Percentiles rank a stretch among this genome's conserved stretches.
Evolutionary conservation across 306 rosid species (phyloP).

Genomic region (Vicia sativa): DNA sequence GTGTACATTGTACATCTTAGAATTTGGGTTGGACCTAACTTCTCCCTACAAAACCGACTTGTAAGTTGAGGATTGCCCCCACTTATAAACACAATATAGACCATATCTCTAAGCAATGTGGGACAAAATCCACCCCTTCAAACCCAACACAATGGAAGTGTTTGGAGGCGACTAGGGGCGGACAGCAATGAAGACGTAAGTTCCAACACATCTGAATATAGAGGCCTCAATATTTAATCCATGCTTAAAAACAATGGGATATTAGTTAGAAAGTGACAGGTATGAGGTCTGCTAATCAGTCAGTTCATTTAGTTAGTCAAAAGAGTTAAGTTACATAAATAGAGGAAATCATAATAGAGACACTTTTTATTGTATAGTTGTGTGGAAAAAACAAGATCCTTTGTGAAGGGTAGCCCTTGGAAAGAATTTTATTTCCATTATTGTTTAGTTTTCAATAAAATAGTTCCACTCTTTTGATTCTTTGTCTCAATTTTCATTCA

Average conservation of each 20-base stretch:
- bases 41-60: too few species aligned
- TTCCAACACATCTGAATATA: constrained; percentile 2
- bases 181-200: too few species aligned
- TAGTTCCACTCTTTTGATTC: constrained; percentile 15
- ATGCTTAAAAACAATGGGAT: constrained; percentile 14
- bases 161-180: too few species aligned
- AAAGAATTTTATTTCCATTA: neutral
- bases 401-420: neutral
- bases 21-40: too few species aligned
- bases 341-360: constrained; percentile 1
- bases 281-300: neutral
- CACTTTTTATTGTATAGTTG: neutral
- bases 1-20: constrained; percentile 15
- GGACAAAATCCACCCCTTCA: too few species aligned
- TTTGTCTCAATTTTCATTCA: constrained; percentile 5
- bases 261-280: constrained; percentile 10
- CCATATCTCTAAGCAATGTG: too few species aligned
- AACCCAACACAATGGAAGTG: too few species aligned
- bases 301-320: neutral
- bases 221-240: constrained; percentile 19
- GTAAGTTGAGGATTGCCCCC: too few species aligned
- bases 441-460: constrained; percentile 5
- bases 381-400: neutral
- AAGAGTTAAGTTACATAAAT: neutral
- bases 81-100: too few species aligned